Base-by-base conservation (phyloP, 1,139 yeast genomes). In the Casaregolazyma suthepensis region DNA sequence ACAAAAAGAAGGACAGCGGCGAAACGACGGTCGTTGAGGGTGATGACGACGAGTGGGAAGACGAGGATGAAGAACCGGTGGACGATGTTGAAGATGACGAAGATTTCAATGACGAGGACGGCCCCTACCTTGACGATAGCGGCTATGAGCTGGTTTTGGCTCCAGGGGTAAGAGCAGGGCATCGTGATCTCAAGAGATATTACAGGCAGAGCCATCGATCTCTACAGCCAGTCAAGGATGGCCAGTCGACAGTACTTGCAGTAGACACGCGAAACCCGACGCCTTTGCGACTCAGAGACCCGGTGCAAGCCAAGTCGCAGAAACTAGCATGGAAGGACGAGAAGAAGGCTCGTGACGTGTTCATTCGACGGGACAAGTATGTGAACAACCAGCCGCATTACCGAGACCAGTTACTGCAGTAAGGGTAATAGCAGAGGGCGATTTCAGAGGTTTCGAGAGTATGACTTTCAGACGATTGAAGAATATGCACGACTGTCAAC, bases 211-310 rank as follows among this genome's bases (percentile, higher is more conserved):
- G 85, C 66, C 72, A 88, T 61, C 82, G 84, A 53, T 95, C 96
- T 1, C 91, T 87, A 57, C 73, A 79, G 56, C 75, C 85, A 45
- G 77, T 85, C 35, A 44, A 43, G 12, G 96, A 90, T 67, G 98
- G 96, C 48, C 96, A 89, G 72, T 94, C 96, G 60, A 93, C 98
- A 0, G 85, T 93, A 29, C 78, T 88, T 66, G 96, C 97, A 37
- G 97, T 96, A 1, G 97, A 91, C 66, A 81, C 91, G 2, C 81
- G 96, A 71, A 76, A 59, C 68, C 79, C 48, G 71, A 79, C 50
- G 70, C 75, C 61, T 80, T 80, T 65, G 78, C 80, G 68, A 70
- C 55, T 63, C n/a, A 60, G 63, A n/a, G 70, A 68, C 45, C 66
- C 69, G 19, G 70, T 68, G 38, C 79, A 79, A 54, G 73, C 81